Conservation (phyloP, 225 moss, liverwort and hornwort species). For the Straminergon stramineum region DNA sequence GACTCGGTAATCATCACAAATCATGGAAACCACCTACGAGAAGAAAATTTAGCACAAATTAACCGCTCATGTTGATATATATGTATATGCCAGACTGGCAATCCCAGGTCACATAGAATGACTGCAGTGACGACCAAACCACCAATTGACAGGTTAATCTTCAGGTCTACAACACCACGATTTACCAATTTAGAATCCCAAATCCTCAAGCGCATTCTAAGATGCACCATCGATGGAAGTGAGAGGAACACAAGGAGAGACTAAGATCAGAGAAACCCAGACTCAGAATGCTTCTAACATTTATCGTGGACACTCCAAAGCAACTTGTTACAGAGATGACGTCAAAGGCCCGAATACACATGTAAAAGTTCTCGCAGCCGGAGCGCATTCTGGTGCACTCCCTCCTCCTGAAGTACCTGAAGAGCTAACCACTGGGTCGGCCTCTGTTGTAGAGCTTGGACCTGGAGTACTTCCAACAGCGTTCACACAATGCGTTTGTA, state of each 20-base stretch:
- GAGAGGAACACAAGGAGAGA: not conserved
- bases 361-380: not conserved
- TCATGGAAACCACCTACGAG: not conserved
- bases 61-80: not conserved
- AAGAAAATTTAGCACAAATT: not conserved
- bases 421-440: not conserved
- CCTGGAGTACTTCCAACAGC: constrained; percentile 16
- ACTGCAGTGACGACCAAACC: not conserved
- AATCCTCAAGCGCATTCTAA: not conserved
- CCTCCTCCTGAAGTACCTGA: constrained; percentile 23
- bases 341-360: constrained; percentile 28
- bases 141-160: not conserved
- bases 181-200: not conserved
- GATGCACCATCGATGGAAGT: not conserved
- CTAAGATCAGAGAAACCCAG: not conserved
- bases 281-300: not conserved
- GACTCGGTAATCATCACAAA: not conserved
- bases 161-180: not conserved
- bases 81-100: not conserved
- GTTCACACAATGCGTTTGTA: constrained; percentile 74
- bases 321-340: constrained; percentile 29
- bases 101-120: not conserved
- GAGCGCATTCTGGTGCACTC: constrained; percentile 14
- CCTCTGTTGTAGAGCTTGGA: constrained; percentile 4
- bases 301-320: not conserved